These are phyloP conservation scores for Saccharomycopsis sp. DNA, from an alignment of 805 yeast genomes.

Conservation along the genomic window DNA sequence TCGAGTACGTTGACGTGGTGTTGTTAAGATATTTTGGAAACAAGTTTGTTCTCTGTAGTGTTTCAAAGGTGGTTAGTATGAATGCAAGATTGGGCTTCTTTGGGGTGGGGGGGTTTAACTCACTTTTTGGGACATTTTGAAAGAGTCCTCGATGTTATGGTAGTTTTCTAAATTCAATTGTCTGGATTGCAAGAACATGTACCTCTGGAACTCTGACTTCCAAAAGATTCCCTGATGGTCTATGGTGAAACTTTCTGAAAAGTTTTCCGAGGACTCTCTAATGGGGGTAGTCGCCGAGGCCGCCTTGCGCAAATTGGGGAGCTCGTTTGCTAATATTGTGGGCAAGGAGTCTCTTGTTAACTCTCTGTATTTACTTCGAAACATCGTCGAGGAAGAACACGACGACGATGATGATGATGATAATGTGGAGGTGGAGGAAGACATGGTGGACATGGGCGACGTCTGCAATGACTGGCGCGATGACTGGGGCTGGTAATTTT, in stretches of 20 bases:
- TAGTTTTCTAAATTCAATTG: slow-evolving; percentile 23
- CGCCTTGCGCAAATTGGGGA: background rate
- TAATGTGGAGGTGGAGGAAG: background rate
- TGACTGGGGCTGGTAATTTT: no score
- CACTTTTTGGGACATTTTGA: slow-evolving; percentile 21
- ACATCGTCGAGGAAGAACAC: no score
- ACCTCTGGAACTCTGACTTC: slow-evolving; percentile 23
- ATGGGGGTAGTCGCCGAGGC: background rate
- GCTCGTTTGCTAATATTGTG: background rate
- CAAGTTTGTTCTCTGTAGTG: no score
- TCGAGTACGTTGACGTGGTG: slow-evolving; percentile 2
- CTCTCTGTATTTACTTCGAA: no score
- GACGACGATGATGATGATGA: no score
- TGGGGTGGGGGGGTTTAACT: no score
- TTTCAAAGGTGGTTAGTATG: no score
- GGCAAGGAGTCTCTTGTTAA: background rate
- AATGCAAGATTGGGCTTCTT: no score
- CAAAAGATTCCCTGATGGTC: slow-evolving; percentile 29
- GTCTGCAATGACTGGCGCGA: no score
- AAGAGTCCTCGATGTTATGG: slow-evolving; percentile 24
- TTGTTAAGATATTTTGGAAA: no score
- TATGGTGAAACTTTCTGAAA: background rate
- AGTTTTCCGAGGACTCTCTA: background rate
- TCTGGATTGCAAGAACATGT: slow-evolving; percentile 23
- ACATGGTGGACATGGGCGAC: background rate